Percentiles rank a stretch among this genome's conserved stretches.
Evolutionary conservation across 192 early-diverging fungal species (phyloP).

Genomic region (Phycomyces blakesleeanus): DNA sequence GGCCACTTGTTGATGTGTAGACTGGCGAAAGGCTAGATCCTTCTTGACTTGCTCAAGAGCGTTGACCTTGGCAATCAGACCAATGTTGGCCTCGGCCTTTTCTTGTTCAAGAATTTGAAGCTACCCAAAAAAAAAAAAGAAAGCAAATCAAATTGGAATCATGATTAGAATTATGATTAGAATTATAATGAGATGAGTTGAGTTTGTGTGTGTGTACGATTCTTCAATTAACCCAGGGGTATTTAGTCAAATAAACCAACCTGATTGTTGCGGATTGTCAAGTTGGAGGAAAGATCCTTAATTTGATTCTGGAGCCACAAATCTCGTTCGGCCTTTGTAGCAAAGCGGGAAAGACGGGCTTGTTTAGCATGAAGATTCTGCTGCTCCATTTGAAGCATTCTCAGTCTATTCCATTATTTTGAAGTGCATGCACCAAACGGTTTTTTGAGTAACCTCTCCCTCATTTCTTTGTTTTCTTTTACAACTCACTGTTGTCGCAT

Average conservation of each 20-base stretch:
- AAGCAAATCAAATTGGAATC: background rate
- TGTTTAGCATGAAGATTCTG: conserved; percentile 83
- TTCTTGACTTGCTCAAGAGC: background rate
- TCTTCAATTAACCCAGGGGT: no score
- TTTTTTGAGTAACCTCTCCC: no score
- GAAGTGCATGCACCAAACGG: no score
- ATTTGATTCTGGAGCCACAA: conserved; percentile 72
- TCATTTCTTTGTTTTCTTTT: no score
- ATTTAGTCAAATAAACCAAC: background rate
- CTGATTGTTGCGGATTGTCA: conserved; percentile 53
- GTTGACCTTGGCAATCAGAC: background rate
- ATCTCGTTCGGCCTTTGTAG: conserved; percentile 73
- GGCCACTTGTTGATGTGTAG: conserved; percentile 13
- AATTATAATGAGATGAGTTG: no score
- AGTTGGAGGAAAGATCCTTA: conserved; percentile 50
- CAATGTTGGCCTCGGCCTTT: conserved; percentile 15
- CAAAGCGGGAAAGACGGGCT: conserved; percentile 77
- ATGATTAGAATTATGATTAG: conserved; percentile 6
- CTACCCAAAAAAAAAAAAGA: conserved; percentile 12
- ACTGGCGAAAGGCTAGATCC: conserved; percentile 13
- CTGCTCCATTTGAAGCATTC: conserved; percentile 62
- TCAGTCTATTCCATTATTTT: conserved; percentile 41
- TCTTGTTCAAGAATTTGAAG: conserved; percentile 33
- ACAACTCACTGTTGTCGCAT: conserved; percentile 66
- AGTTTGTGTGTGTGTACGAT: no score